phyloP scores from a whole-genome alignment of 371 early-diverging fungal species.

The Mucor mucedo region DNA sequence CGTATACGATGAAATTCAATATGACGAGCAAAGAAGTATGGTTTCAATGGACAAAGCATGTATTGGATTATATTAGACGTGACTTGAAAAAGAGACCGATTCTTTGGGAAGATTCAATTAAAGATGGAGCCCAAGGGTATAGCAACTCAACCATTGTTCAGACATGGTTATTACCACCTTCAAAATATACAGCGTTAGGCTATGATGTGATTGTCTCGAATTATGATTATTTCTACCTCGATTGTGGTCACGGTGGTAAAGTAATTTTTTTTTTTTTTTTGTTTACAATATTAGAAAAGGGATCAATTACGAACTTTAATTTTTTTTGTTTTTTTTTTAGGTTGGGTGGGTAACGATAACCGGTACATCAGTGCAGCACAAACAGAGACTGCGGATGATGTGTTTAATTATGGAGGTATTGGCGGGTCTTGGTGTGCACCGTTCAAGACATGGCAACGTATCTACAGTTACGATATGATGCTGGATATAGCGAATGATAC shows the following conservation, averaged over 20 bases:
- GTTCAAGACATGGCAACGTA: slow-evolving; percentile 49
- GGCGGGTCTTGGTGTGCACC: slow-evolving; percentile 78
- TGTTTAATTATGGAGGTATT: slow-evolving; percentile 45
- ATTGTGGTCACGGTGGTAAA: slow-evolving; percentile 64
- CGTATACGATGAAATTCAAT: slow-evolving; percentile 34
- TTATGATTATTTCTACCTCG: slow-evolving; percentile 62
- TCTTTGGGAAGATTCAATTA: slow-evolving; percentile 37
- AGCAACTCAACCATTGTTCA: slow-evolving; percentile 53
- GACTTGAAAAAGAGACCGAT: slow-evolving; percentile 26
- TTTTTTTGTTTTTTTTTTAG: slow-evolving; percentile 7
- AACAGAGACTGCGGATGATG: slow-evolving; percentile 30
- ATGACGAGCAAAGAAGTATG: slow-evolving; percentile 26
- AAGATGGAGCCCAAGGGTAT: slow-evolving; percentile 20
- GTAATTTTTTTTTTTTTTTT: background rate
- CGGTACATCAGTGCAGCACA: slow-evolving; percentile 47
- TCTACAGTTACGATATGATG: slow-evolving; percentile 56
- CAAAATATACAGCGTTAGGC: slow-evolving; percentile 41
- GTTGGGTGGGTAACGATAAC: slow-evolving; percentile 51
- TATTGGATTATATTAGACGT: slow-evolving; percentile 22
- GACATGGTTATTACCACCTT: slow-evolving; percentile 51
- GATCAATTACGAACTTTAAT: background rate
- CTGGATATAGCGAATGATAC: slow-evolving; percentile 44
- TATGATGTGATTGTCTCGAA: slow-evolving; percentile 55
- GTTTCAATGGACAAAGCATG: slow-evolving; percentile 39
- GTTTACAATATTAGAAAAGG: background rate